Conservation (phyloP, 495 filamentous ascomycete genomes). For the Bombardia bombarda region DNA sequence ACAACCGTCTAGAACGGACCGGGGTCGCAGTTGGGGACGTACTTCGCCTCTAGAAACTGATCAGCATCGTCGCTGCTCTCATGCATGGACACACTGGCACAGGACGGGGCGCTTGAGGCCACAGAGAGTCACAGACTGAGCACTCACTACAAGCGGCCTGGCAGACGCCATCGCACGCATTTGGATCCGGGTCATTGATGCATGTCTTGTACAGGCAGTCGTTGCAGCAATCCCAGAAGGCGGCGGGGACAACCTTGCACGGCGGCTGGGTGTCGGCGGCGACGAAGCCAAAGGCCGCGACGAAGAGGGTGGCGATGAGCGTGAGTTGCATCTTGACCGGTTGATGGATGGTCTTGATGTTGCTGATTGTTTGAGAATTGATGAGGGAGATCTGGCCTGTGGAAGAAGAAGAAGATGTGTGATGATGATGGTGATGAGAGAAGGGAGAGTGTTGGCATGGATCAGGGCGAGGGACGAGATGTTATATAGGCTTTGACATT, state of each 20-base stretch:
- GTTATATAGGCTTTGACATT: no score
- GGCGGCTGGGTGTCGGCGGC: background rate
- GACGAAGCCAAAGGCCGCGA: background rate
- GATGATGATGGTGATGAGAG: no score
- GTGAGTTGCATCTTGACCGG: no score
- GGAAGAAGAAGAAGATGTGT: no score
- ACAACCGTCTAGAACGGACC: background rate
- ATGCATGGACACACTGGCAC: no score
- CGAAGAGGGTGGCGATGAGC: no score
- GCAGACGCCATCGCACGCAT: background rate
- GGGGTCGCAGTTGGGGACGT: slow-evolving; percentile 2
- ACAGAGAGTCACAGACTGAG: background rate
- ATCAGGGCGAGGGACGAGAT: no score
- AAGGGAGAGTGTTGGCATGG: no score
- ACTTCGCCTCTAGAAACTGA: background rate
- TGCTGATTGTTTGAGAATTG: no score
- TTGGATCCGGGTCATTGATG: background rate
- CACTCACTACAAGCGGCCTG: slow-evolving; percentile 1
- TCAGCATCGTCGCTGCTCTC: no score
- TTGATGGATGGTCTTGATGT: no score
- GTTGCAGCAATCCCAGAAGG: slow-evolving; percentile 3
- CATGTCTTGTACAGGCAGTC: slow-evolving; percentile 9
- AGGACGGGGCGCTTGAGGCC: background rate
- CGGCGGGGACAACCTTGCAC: background rate
- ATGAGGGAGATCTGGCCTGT: no score